Evolutionary conservation across 352 stramenopile genomes (phyloP).

Genomic region (Pythium phragmiticola): DNA sequence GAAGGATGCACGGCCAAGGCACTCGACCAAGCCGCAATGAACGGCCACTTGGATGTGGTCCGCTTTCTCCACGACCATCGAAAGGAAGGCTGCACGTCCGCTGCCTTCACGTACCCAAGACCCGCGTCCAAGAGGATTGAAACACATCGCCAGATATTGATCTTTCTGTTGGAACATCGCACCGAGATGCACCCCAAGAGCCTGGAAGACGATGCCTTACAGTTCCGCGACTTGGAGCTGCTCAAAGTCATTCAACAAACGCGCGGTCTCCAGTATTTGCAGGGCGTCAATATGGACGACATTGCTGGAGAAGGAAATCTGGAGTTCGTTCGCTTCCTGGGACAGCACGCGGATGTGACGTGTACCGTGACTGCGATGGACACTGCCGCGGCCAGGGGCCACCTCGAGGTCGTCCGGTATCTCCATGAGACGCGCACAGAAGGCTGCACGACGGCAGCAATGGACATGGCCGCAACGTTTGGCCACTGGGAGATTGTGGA

Average conservation of each 20-base stretch:
- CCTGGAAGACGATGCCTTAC: neutral
- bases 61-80: neutral
- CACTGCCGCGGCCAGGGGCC: neutral
- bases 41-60: neutral
- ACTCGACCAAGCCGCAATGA: neutral
- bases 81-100: neutral
- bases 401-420: neutral
- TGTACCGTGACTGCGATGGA: neutral
- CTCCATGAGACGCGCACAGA: slow-evolving; percentile 1
- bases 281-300: neutral
- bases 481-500: neutral
- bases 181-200: neutral
- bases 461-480: neutral
- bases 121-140: neutral
- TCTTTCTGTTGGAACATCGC: neutral
- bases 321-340: neutral
- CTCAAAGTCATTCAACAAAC: neutral
- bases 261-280: neutral
- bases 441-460: neutral
- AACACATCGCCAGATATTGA: neutral
- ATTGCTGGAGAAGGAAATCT: neutral
- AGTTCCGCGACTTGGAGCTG: neutral
- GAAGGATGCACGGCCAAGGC: slow-evolving; percentile 1
- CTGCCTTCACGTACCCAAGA: neutral
- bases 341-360: neutral